Conservation (phyloP, 1,284 basidiomycete species). For the Pseudozyma thailandica region DNA sequence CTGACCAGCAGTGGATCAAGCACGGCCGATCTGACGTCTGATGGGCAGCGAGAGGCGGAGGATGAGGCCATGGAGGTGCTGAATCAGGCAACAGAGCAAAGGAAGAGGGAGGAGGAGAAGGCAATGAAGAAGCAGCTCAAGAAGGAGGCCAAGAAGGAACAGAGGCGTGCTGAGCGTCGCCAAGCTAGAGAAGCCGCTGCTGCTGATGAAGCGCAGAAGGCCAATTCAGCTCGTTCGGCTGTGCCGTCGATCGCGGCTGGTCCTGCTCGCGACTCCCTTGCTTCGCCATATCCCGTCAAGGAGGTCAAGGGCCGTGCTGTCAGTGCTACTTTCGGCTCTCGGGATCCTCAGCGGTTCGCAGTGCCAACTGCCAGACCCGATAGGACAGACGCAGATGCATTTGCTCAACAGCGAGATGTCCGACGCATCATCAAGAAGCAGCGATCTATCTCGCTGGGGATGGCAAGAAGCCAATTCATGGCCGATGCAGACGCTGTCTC, state of each 20-base stretch:
- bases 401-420: constrained; percentile 8
- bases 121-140: constrained; percentile 13
- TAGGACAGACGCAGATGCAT: not conserved
- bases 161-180: constrained; percentile 22
- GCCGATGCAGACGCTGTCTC: not conserved
- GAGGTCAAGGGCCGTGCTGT: too few species aligned
- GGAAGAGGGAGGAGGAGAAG: constrained; percentile 13
- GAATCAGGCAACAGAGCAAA: not conserved
- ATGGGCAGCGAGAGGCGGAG: not conserved
- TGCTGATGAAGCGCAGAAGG: not conserved
- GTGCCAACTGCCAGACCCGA: not conserved
- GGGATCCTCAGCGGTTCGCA: too few species aligned
- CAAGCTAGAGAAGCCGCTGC: constrained; percentile 3
- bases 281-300: too few species aligned
- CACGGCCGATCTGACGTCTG: constrained; percentile 7
- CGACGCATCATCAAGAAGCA: constrained; percentile 23
- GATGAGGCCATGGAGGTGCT: constrained; percentile 3
- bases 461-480: constrained; percentile 12
- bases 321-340: too few species aligned
- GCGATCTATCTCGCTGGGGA: constrained; percentile 33
- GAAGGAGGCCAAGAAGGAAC: constrained; percentile 23
- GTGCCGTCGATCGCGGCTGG: too few species aligned
- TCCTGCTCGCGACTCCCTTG: too few species aligned
- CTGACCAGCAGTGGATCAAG: constrained; percentile 14
- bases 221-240: too few species aligned